A percentile compares a stretch with the other conserved stretches of the same genome.
Evolutionary conservation across 331 rosid species (phyloP).

Genomic region (Quercus phellos): DNA sequence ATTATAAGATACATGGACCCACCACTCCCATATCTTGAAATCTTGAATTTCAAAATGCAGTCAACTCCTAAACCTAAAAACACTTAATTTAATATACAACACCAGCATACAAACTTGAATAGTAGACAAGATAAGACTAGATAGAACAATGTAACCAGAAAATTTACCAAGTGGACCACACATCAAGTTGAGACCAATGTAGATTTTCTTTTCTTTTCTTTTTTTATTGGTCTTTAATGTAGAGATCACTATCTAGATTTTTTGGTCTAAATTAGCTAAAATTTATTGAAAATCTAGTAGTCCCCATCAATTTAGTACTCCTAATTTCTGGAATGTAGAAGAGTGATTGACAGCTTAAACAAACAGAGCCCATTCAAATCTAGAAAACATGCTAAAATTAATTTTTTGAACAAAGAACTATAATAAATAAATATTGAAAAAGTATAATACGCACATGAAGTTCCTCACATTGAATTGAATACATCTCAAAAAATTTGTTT

Average conservation of each 20-base stretch:
- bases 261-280: background rate
- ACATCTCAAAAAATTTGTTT: no score
- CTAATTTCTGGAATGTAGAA: background rate
- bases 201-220: background rate
- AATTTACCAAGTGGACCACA: background rate
- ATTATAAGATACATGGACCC: no score
- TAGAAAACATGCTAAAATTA: background rate
- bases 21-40: no score
- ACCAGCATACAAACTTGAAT: background rate
- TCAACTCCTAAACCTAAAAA: no score
- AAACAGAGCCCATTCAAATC: background rate
- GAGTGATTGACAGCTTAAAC: background rate
- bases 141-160: background rate
- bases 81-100: background rate
- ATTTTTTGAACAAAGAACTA: background rate
- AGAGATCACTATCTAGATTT: background rate
- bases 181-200: background rate
- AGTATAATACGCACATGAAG: background rate
- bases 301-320: background rate
- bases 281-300: background rate
- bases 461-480: background rate
- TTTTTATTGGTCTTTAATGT: background rate
- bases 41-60: no score
- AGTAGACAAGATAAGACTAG: background rate
- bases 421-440: background rate